These are phyloP conservation scores for Excoecaria agallocha DNA, from an alignment of 345 rosid species.

Conservation along the genomic window DNA sequence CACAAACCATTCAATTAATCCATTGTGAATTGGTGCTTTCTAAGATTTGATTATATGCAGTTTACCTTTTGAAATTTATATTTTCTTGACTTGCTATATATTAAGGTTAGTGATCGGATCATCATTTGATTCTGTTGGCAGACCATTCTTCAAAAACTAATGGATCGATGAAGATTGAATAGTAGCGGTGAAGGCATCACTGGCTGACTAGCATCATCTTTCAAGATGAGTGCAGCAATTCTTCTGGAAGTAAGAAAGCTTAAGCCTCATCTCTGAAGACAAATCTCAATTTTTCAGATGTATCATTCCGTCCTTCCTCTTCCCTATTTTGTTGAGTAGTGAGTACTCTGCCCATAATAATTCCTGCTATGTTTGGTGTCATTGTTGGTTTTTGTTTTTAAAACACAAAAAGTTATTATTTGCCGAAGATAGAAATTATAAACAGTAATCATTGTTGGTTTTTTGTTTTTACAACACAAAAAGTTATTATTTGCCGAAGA, in stretches of 20 bases:
- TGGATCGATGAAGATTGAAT: slow-evolving; percentile 18
- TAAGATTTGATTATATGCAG: background rate
- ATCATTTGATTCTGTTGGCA: slow-evolving; percentile 17
- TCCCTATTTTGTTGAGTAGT: background rate
- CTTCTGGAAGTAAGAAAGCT: background rate
- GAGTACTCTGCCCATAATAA: no score
- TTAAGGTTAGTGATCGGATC: background rate
- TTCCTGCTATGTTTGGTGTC: no score
- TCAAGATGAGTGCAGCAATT: background rate
- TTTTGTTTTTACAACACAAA: no score
- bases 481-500: no score
- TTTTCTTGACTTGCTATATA: background rate
- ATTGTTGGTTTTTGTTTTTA: no score
- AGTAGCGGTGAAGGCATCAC: background rate
- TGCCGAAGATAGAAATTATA: no score
- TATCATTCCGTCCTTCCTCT: background rate
- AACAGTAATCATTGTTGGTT: no score
- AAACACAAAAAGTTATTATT: no score
- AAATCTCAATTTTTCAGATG: background rate
- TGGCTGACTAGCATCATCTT: background rate
- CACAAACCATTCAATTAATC: background rate
- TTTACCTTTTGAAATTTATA: background rate
- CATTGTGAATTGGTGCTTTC: background rate
- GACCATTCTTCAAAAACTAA: slow-evolving; percentile 29
- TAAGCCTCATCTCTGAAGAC: background rate